Conservation (phyloP, 495 filamentous ascomycete species). For the Neurospora tetrasperma region DNA sequence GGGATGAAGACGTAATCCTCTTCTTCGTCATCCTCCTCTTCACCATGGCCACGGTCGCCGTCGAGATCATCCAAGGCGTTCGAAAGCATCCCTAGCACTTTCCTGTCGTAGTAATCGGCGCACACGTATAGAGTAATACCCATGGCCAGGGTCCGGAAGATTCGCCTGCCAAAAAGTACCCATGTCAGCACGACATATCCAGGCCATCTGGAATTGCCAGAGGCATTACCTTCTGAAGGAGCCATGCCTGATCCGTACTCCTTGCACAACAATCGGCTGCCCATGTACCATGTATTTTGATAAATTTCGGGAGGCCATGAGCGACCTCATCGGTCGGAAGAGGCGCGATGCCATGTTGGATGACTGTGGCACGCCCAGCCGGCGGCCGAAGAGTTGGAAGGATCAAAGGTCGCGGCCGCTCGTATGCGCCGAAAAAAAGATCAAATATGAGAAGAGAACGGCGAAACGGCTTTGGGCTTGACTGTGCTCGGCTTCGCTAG, state of each 20-base stretch:
- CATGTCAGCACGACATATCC: neutral
- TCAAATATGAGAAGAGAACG: neutral
- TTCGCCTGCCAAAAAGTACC: neutral
- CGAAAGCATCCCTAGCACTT: constrained; percentile 13
- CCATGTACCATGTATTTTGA: constrained; percentile 5
- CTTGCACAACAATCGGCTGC: constrained; percentile 21
- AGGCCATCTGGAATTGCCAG: neutral
- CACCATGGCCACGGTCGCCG: neutral
- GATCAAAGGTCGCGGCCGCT: neutral
- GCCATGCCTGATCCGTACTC: constrained; percentile 24
- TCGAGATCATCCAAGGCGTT: constrained; percentile 27
- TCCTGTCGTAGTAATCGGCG: neutral
- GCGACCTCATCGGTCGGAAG: constrained; percentile 16
- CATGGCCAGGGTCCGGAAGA: neutral
- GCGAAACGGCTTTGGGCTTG: neutral
- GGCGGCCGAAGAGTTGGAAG: constrained; percentile 23
- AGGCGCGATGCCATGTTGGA: constrained; percentile 27
- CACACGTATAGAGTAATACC: neutral
- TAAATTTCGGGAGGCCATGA: constrained; percentile 9
- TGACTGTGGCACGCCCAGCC: constrained; percentile 23
- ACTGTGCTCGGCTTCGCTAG: neutral
- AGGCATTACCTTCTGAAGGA: neutral
- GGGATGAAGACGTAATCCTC: constrained; percentile 49
- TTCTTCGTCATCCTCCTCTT: constrained; percentile 21
- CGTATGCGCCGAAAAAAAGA: neutral